These are phyloP conservation scores for Fomitopsis schrenkii DNA, from an alignment of 1,284 basidiomycete genomes.

Conservation along the genomic window DNA sequence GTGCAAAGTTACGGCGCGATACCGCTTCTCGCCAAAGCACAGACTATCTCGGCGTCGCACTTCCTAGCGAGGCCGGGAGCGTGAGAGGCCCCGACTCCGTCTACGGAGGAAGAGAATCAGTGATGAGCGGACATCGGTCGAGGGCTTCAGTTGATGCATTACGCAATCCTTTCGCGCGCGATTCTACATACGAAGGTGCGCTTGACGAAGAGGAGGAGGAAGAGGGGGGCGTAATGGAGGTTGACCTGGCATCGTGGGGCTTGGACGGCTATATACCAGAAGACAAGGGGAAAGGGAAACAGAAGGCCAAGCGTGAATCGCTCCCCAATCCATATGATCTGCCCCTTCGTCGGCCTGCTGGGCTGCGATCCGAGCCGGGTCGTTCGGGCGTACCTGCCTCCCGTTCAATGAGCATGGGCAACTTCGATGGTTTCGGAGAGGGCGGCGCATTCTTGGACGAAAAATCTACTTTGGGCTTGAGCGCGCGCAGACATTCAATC, in stretches of 20 bases:
- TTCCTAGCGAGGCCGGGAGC: conserved; percentile 55
- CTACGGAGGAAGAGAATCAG: conserved; percentile 1
- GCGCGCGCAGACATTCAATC: conserved; percentile 40
- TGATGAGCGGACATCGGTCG: conserved; percentile 17
- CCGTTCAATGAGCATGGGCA: conserved; percentile 63
- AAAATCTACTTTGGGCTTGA: conserved; percentile 21
- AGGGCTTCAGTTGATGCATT: conserved; percentile 56
- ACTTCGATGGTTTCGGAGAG: conserved; percentile 48
- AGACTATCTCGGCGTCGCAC: conserved; percentile 64
- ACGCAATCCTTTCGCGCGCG: conserved; percentile 66
- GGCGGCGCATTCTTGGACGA: conserved; percentile 43
- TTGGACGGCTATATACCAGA: conserved; percentile 72
- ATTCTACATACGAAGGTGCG: conserved; percentile 52
- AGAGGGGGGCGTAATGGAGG: conserved; percentile 48
- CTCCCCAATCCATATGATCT: conserved; percentile 44
- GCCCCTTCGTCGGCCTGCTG: conserved; percentile 2
- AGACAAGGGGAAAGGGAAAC: conserved; percentile 27
- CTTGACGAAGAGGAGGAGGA: conserved; percentile 39
- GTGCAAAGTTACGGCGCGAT: conserved; percentile 38
- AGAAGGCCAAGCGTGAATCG: conserved; percentile 44
- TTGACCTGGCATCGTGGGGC: conserved; percentile 81
- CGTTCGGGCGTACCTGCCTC: conserved; percentile 17
- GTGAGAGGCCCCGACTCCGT: conserved; percentile 25
- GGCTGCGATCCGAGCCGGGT: conserved; percentile 11
- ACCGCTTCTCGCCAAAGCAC: conserved; percentile 42